phyloP scores from a whole-genome alignment of 345 rosid genomes.

The Aegle marmelos region DNA sequence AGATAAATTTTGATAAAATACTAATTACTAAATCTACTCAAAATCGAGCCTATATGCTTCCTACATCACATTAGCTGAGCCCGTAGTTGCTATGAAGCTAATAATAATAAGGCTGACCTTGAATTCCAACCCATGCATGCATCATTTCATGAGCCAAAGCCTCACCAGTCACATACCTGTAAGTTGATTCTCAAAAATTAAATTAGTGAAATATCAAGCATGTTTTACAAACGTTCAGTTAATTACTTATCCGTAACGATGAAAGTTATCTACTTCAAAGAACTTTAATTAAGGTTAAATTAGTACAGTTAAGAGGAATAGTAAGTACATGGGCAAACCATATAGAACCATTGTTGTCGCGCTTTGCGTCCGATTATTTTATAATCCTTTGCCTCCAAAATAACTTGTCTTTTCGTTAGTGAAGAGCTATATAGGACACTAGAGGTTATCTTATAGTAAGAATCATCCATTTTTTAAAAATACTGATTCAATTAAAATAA shows the following conservation, averaged over 20 bases:
- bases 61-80: no score
- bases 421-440: not conserved
- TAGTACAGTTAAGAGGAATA: not conserved
- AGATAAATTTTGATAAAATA: no score
- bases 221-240: not conserved
- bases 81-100: no score
- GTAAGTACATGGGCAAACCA: slow-evolving; percentile 11
- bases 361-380: not conserved
- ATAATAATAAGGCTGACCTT: not conserved
- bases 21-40: no score
- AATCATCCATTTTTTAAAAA: no score
- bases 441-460: no score
- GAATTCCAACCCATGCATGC: slow-evolving; percentile 9
- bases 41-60: no score
- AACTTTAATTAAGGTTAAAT: not conserved
- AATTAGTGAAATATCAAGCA: no score
- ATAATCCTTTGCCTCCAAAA: not conserved
- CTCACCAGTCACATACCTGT: not conserved
- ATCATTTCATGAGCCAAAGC: slow-evolving; percentile 11
- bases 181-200: not conserved
- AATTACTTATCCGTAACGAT: no score
- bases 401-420: not conserved
- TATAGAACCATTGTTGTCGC: not conserved
- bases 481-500: no score
- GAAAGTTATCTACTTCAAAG: not conserved